A percentile compares a stretch with the other conserved stretches of the same genome.
phyloP scores from a whole-genome alignment of 208 protist genomes.

The Leishmania mexicana region DNA sequence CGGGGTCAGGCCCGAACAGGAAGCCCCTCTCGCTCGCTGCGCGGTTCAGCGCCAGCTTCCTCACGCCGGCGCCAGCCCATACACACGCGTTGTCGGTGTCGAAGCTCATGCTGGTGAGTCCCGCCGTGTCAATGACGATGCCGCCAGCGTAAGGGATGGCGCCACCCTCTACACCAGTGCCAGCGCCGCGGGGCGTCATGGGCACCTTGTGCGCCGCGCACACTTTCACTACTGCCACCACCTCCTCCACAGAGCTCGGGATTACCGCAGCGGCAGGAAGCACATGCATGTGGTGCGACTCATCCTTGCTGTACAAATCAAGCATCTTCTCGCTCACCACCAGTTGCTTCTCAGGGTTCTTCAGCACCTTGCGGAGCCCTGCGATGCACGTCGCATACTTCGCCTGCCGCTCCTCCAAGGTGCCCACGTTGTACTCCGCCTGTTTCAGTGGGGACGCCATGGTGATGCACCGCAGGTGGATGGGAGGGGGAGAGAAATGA shows the following conservation, averaged over 20 bases:
- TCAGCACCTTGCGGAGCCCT: slow-evolving; percentile 28
- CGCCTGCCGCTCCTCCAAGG: slow-evolving; percentile 28
- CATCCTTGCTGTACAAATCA: slow-evolving; percentile 30
- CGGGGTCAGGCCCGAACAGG: slow-evolving; percentile 59
- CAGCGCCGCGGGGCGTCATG: slow-evolving; percentile 55
- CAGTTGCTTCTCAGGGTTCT: slow-evolving; percentile 43
- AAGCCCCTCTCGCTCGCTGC: slow-evolving; percentile 37
- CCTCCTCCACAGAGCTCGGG: slow-evolving; percentile 33
- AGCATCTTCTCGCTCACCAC: slow-evolving; percentile 33
- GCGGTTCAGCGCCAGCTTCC: slow-evolving; percentile 52
- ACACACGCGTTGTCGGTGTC: slow-evolving; percentile 59
- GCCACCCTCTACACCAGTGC: slow-evolving; percentile 59
- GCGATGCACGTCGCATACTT: slow-evolving; percentile 41
- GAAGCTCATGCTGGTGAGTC: slow-evolving; percentile 41
- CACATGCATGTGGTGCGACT: slow-evolving; percentile 34
- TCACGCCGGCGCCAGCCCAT: slow-evolving; percentile 69
- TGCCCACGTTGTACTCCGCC: slow-evolving; percentile 17
- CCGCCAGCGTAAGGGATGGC: slow-evolving; percentile 59
- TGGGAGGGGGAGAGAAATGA: not conserved
- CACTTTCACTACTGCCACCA: slow-evolving; percentile 33
- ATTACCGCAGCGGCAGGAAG: slow-evolving; percentile 37
- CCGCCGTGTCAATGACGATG: slow-evolving; percentile 55
- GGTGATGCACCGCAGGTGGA: not conserved
- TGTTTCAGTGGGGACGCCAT: not conserved
- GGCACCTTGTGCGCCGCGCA: slow-evolving; percentile 44